Evolutionary conservation across 306 rosid genomes (phyloP).

Genomic region (Dalbergia cochinchinensis): DNA sequence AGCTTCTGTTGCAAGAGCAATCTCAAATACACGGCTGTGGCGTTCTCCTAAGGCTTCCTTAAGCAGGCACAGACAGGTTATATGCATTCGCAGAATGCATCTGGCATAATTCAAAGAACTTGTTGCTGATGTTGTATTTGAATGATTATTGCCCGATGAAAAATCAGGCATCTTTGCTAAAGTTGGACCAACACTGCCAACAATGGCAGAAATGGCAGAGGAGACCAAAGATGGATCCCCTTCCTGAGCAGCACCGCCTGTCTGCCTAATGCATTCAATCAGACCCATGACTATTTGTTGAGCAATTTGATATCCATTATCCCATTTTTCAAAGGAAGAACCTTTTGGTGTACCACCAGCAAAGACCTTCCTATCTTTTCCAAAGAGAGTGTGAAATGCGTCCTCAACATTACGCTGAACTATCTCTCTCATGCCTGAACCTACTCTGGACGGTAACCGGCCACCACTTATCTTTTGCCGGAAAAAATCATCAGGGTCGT

Average conservation of each 20-base stretch:
- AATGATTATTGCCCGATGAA: constrained; percentile 60
- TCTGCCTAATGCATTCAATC: constrained; percentile 90
- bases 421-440: constrained; percentile 81
- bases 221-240: constrained; percentile 96
- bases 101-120: constrained; percentile 69
- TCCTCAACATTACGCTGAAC: constrained; percentile 86
- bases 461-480: constrained; percentile 89
- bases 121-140: constrained; percentile 58
- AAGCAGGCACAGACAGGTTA: constrained; percentile 84
- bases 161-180: constrained; percentile 74
- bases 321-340: constrained; percentile 79
- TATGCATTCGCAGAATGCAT: constrained; percentile 76
- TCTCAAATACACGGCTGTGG: constrained; percentile 94
- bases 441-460: constrained; percentile 79
- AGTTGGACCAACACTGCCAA: constrained; percentile 71
- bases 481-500: constrained; percentile 91
- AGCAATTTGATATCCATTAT: constrained; percentile 83
- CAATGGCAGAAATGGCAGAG: constrained; percentile 92
- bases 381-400: constrained; percentile 61
- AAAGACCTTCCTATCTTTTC: constrained; percentile 80
- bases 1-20: constrained; percentile 95
- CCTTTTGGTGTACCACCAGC: constrained; percentile 69
- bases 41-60: constrained; percentile 99
- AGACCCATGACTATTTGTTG: constrained; percentile 74
- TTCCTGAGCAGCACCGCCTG: constrained; percentile 99